Base-by-base conservation (phyloP, 169 alveolate genomes). In the Plasmodium vivax region DNA sequence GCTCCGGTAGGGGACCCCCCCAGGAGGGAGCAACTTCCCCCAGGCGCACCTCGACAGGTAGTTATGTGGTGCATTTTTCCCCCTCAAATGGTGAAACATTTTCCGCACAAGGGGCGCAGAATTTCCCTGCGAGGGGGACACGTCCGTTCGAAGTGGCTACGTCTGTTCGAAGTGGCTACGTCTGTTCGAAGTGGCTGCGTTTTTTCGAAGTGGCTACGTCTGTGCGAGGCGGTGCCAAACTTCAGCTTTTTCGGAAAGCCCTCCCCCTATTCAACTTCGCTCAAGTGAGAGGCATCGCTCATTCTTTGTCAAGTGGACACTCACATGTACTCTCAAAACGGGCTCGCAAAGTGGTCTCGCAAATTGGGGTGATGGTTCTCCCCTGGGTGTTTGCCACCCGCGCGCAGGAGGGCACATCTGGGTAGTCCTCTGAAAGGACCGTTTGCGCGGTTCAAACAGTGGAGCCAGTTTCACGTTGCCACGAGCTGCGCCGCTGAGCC, bases 81-180 rank as follows among this genome's bases (percentile, higher is more conserved):
- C 71, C 43, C 71, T 87, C 7, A 87, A 87, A 23, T 51, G 88
- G 47, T 77, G 38, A 14, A 75, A 54, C 93, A 87, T 87, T 74
- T 87, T 87, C 16, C 16, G 32, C 77, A 68, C 32, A 51, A 51
- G 62, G 62, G 12, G 62, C 12, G 62, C 62, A 51, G 62, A 6
- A 14, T 51, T 51, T 51, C 12, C 62, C 12, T 51, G 3, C 62
- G 62, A 47, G n/a, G 58, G 12, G 58, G 19, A n/a, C n/a, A n/a
- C n/a, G n/a, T n/a, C n/a, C n/a, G n/a, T n/a, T n/a, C n/a, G n/a
- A n/a, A n/a, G n/a, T n/a, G n/a, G n/a, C n/a, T n/a, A n/a, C n/a
- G n/a, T n/a, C n/a, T n/a, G n/a, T n/a, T n/a, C n/a, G n/a, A n/a
- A n/a, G n/a, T n/a, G n/a, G n/a, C n/a, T n/a, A n/a, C n/a, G n/a